These are phyloP conservation scores for Aechmea fasciata DNA, from an alignment of 176 grass and related monocot species.

Conservation along the genomic window DNA sequence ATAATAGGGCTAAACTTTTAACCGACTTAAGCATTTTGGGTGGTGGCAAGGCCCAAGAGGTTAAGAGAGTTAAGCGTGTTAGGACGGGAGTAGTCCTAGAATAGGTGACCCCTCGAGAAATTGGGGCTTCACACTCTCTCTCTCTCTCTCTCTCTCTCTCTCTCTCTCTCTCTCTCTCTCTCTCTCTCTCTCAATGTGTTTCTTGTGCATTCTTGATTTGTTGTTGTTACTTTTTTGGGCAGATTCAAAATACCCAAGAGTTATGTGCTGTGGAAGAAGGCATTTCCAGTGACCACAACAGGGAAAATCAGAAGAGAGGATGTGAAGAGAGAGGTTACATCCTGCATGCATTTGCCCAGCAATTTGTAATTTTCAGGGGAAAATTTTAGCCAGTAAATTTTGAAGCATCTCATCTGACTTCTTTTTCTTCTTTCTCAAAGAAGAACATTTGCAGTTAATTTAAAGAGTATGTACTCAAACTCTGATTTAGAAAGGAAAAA, in stretches of 20 bases:
- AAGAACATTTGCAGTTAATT: not conserved
- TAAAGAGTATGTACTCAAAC: not conserved
- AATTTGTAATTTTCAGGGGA: constrained; percentile 33
- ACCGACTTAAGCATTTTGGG: too few species aligned
- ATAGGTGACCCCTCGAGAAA: too few species aligned
- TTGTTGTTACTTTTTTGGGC: constrained; percentile 3
- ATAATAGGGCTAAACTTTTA: too few species aligned
- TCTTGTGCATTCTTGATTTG: too few species aligned
- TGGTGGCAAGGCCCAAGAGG: too few species aligned
- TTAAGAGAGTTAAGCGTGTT: too few species aligned
- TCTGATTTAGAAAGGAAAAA: too few species aligned
- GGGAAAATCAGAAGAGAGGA: constrained; percentile 80
- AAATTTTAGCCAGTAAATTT: not conserved
- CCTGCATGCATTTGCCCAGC: constrained; percentile 40
- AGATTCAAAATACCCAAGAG: constrained; percentile 79
- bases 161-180: too few species aligned
- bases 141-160: too few species aligned
- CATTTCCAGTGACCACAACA: constrained; percentile 68
- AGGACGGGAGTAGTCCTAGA: too few species aligned
- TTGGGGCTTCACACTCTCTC: too few species aligned
- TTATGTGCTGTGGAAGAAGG: constrained; percentile 44
- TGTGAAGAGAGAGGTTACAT: constrained; percentile 44
- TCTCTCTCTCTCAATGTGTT: too few species aligned
- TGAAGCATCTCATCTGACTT: not conserved
- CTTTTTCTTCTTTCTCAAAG: not conserved